Conservation (phyloP, 148 eudicot species). For the Talinum fruticosum region DNA sequence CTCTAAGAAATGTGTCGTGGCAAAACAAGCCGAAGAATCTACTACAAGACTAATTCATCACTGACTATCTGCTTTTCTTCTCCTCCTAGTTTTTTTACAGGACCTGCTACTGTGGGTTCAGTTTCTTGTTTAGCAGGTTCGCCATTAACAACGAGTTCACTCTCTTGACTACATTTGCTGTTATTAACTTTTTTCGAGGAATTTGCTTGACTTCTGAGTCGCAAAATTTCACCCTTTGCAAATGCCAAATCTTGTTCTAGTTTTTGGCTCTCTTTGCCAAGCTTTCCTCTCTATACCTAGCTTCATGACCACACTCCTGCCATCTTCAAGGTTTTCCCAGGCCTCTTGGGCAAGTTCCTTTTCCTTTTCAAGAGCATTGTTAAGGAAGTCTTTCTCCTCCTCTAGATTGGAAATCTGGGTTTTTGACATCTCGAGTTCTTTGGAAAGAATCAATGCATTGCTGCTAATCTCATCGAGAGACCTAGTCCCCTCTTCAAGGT, state of each 20-base stretch:
- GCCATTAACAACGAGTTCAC: background rate
- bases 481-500: constrained; percentile 60
- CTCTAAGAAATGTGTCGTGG: constrained; percentile 4
- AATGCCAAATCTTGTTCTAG: constrained; percentile 71
- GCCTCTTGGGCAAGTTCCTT: constrained; percentile 45
- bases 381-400: constrained; percentile 49
- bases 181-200: constrained; percentile 30
- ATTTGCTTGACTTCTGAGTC: constrained; percentile 45
- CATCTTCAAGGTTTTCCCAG: constrained; percentile 67
- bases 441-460: constrained; percentile 45
- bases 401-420: constrained; percentile 47
- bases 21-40: background rate
- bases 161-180: constrained; percentile 20
- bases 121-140: constrained; percentile 3
- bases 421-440: constrained; percentile 57
- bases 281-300: constrained; percentile 59
- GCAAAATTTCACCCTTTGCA: constrained; percentile 78
- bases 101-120: constrained; percentile 9
- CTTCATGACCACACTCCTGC: constrained; percentile 53
- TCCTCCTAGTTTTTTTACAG: constrained; percentile 35
- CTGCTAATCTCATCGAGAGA: constrained; percentile 75
- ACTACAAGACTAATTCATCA: constrained; percentile 5
- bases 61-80: constrained; percentile 16
- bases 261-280: constrained; percentile 48
- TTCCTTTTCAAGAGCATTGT: constrained; percentile 45